Base-by-base conservation (phyloP, 2,329 filamentous ascomycete genomes). In the Colletotrichum navitas region DNA sequence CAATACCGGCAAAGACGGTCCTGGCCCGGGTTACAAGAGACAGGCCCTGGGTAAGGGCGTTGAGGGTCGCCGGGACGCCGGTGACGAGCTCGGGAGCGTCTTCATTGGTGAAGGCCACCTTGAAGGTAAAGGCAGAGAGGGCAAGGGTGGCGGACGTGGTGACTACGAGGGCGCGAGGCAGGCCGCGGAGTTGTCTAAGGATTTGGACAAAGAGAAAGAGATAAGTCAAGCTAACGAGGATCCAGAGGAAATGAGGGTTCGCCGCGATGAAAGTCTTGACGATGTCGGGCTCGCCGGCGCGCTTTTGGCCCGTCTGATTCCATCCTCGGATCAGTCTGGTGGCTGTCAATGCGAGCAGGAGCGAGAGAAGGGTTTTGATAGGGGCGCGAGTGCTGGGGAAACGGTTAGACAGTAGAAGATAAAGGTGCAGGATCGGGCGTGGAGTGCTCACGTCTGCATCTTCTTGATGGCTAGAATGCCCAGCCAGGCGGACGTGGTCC, bases 251-350 rank as follows among this genome's bases (percentile, higher is more conserved):
- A 36, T 85, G 80, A 2, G 90, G 90, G 68, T 93, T 87, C 0
- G 87, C 83, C 21, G 87, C 83, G 65, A 97, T 84, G 77, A 94
- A 92, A 6, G 81, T 84, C 71, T 92, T 93, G 73, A 93, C 93
- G 56, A 98, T 93, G 77, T 98, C 96, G 34, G 94, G 90, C 49
- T 92, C 92, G n/a, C 95, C 95, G 1, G 96, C 92, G 76, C 94
- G 95, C 80, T 99, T 99, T 79, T 98, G 95, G 5, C 96, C 96
- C 0, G 96, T 98, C 80, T 98, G 96, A 78, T 98, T 98, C 95
- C 95, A 99, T 67, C 92, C 88, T 54, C 94, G 86, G 47, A 90
- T 83, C 2, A 97, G 76, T 45, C 95, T 89, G 64, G 93, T 87
- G 10, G 89, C 82, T 1, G 86, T 77, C 10, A 95, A 84, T 26